phyloP scores from a whole-genome alignment of 768 basidiomycete genomes.

The Cystofilobasidium capitatum region DNA sequence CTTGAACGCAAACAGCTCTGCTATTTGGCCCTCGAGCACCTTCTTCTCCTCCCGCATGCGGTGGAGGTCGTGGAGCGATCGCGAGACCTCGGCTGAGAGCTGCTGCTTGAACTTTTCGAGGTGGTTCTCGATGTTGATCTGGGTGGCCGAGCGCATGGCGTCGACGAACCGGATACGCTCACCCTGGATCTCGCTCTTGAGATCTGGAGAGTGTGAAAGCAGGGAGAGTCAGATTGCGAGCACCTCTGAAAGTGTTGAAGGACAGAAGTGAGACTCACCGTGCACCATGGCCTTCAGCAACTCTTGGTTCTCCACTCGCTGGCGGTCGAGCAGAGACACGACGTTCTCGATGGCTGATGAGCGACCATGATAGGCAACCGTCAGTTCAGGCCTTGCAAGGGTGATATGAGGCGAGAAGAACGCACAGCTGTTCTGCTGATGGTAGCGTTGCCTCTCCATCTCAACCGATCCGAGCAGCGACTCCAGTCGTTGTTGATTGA shows the following conservation, averaged over 20 bases:
- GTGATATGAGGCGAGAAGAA: background rate
- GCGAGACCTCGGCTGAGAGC: slow-evolving; percentile 60
- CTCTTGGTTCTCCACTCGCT: slow-evolving; percentile 61
- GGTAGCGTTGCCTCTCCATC: slow-evolving; percentile 36
- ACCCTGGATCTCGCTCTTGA: slow-evolving; percentile 73
- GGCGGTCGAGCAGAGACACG: slow-evolving; percentile 50
- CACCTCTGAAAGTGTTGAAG: background rate
- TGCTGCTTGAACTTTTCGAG: slow-evolving; percentile 81
- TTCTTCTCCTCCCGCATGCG: slow-evolving; percentile 20
- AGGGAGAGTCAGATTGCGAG: background rate
- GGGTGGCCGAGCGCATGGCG: slow-evolving; percentile 89
- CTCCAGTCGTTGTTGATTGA: slow-evolving; percentile 32
- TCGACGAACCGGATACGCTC: slow-evolving; percentile 79
- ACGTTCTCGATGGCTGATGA: slow-evolving; percentile 35
- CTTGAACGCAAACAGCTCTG: slow-evolving; percentile 22
- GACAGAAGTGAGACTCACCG: slow-evolving; percentile 43
- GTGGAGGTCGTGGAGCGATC: slow-evolving; percentile 61
- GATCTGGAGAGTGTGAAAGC: slow-evolving; percentile 45
- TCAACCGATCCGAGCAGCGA: slow-evolving; percentile 35
- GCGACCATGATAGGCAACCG: background rate
- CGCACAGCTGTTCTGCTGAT: slow-evolving; percentile 33
- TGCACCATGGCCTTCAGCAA: slow-evolving; percentile 57
- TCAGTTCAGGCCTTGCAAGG: background rate
- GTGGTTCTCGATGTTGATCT: slow-evolving; percentile 73
- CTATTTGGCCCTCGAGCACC: slow-evolving; percentile 19